phyloP scores from a whole-genome alignment of 164 flowering plant species.

The Chloranthus sessilifolius region DNA sequence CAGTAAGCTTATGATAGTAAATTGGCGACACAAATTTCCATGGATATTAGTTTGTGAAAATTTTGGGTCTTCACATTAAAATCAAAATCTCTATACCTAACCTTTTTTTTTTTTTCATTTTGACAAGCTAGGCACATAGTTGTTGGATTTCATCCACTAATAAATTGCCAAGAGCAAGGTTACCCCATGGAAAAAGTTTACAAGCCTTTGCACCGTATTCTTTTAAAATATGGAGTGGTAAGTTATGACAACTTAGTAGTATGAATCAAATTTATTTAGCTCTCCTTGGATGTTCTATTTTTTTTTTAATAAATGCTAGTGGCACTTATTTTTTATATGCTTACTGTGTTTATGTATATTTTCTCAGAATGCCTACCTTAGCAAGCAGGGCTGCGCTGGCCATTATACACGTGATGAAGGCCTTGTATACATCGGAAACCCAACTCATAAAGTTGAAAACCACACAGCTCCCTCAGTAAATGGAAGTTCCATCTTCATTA shows the following conservation, averaged over 20 bases:
- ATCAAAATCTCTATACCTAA: no score
- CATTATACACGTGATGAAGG: conserved; percentile 21
- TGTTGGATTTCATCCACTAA: conserved; percentile 44
- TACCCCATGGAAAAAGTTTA: conserved; percentile 11
- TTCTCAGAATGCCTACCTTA: conserved; percentile 53
- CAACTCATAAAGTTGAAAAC: conserved; percentile 14
- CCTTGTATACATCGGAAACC: conserved; percentile 32
- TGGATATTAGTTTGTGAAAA: no score
- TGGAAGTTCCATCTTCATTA: conserved; percentile 10
- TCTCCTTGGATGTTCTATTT: no score
- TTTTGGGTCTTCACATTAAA: no score
- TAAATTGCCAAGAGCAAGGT: conserved; percentile 22
- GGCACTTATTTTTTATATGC: no score
- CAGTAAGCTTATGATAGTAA: no score
- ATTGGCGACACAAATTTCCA: no score
- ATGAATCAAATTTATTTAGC: no score
- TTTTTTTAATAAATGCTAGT: no score
- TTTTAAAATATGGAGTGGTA: conserved; percentile 54
- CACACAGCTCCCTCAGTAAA: conserved; percentile 9
- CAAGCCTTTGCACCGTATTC: conserved; percentile 30
- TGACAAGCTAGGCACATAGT: conserved; percentile 51
- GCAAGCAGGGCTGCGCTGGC: conserved; percentile 33
- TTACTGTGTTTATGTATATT: neutral
- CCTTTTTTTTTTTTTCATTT: conserved; percentile 10
- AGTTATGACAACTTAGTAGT: conserved; percentile 7